phyloP scores from a whole-genome alignment of 2,329 filamentous ascomycete genomes.

The Calonectria crousiana region DNA sequence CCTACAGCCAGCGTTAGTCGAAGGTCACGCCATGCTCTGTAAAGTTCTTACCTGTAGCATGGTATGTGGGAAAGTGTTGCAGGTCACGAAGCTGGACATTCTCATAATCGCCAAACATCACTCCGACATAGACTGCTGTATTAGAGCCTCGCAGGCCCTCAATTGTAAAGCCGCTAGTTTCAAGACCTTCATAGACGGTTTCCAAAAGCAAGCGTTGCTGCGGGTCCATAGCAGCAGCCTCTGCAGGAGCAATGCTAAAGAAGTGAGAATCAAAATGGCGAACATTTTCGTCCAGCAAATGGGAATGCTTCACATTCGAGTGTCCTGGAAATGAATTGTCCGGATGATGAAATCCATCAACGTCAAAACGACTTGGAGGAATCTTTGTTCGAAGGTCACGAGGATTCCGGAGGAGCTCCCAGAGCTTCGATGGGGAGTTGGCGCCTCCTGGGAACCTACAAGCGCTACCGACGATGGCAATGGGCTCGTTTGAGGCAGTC shows the following conservation, averaged over 20 bases:
- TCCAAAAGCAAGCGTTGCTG: conserved; percentile 45
- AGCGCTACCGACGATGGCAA: background rate
- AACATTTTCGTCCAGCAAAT: conserved; percentile 44
- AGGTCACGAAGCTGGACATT: background rate
- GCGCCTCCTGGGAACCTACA: background rate
- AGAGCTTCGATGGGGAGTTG: conserved; percentile 1
- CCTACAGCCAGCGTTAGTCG: background rate
- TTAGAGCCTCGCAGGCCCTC: conserved; percentile 3
- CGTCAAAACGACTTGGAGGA: background rate
- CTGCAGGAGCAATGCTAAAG: conserved; percentile 34
- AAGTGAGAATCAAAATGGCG: conserved; percentile 39
- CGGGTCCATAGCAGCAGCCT: conserved; percentile 46
- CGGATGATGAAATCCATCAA: conserved; percentile 2
- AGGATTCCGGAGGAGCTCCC: conserved; percentile 3
- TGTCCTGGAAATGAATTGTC: background rate
- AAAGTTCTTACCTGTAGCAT: background rate
- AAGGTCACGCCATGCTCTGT: fast-evolving
- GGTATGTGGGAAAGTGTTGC: background rate
- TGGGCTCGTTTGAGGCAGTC: conserved; percentile 39
- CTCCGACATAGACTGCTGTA: conserved; percentile 6
- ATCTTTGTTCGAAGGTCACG: background rate
- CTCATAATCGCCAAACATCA: conserved; percentile 7
- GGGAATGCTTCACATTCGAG: conserved; percentile 45
- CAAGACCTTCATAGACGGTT: conserved; percentile 42
- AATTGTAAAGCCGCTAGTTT: conserved; percentile 29